These are phyloP conservation scores for Beta corolliflora DNA, from an alignment of 179 eudicot species.

Conservation along the genomic window DNA sequence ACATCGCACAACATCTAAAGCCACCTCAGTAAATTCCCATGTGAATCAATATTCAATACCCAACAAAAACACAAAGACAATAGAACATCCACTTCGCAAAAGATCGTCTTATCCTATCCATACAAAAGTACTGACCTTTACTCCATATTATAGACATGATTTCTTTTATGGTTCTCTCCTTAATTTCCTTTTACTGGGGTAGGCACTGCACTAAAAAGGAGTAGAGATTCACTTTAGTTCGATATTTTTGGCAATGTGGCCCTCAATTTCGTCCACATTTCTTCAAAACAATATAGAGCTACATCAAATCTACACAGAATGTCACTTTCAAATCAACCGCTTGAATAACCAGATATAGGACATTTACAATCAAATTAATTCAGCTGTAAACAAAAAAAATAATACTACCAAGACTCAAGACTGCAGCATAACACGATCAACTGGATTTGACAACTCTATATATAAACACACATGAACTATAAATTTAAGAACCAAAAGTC, in stretches of 20 bases:
- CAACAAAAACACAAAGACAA: not conserved
- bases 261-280: too few species aligned
- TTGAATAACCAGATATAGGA: not conserved
- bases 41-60: not conserved
- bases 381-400: not conserved
- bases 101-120: not conserved
- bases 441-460: not conserved
- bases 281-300: not conserved
- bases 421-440: not conserved
- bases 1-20: not conserved
- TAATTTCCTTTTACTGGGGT: not conserved
- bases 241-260: too few species aligned
- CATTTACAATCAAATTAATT: conserved; percentile 1
- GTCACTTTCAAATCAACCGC: not conserved
- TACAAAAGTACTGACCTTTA: not conserved
- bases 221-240: not conserved
- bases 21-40: not conserved
- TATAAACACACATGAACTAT: not conserved
- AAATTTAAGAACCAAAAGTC: not conserved
- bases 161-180: not conserved
- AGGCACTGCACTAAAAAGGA: not conserved
- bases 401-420: not conserved
- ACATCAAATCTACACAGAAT: not conserved
- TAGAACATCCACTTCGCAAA: not conserved
- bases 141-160: not conserved